Conservation (phyloP, 2,329 filamentous ascomycete species). For the Didymella lethalis region DNA sequence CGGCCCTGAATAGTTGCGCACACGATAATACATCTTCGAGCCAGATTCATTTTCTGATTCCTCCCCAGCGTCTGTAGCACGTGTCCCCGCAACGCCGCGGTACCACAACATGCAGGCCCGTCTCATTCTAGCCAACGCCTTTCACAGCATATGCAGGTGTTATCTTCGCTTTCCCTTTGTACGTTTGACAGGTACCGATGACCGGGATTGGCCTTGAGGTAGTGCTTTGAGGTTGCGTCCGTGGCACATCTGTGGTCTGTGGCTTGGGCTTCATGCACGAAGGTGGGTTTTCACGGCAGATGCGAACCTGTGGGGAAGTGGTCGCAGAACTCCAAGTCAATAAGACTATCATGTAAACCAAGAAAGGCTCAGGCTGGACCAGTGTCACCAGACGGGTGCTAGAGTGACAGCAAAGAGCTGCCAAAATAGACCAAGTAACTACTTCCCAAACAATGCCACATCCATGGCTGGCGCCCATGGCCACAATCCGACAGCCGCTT, state of each 20-base stretch:
- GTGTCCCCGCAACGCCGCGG: slow-evolving; percentile 1
- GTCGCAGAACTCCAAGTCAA: slow-evolving; percentile 11
- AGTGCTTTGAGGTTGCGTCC: slow-evolving; percentile 7
- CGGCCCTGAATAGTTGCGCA: neutral
- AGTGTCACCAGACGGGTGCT: neutral
- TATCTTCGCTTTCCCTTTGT: slow-evolving; percentile 1
- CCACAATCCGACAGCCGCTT: slow-evolving; percentile 1
- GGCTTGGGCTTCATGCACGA: slow-evolving; percentile 3
- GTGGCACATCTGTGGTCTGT: neutral
- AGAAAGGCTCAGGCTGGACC: slow-evolving; percentile 2
- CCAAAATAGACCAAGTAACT: neutral
- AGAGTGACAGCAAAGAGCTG: neutral
- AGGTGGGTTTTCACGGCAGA: neutral
- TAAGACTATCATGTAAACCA: slow-evolving; percentile 12
- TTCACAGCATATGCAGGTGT: slow-evolving; percentile 9
- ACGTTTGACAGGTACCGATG: slow-evolving; percentile 11
- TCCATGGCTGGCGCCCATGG: neutral
- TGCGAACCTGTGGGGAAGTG: neutral
- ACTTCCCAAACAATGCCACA: slow-evolving; percentile 6
- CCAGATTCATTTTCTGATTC: neutral
- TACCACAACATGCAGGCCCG: slow-evolving; percentile 3
- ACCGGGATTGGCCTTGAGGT: slow-evolving; percentile 10
- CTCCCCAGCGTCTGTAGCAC: neutral
- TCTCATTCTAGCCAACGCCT: neutral
- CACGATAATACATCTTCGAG: neutral